Evolutionary conservation across 176 grass and related monocot species (phyloP).

Genomic region (Saccharum spontaneum): DNA sequence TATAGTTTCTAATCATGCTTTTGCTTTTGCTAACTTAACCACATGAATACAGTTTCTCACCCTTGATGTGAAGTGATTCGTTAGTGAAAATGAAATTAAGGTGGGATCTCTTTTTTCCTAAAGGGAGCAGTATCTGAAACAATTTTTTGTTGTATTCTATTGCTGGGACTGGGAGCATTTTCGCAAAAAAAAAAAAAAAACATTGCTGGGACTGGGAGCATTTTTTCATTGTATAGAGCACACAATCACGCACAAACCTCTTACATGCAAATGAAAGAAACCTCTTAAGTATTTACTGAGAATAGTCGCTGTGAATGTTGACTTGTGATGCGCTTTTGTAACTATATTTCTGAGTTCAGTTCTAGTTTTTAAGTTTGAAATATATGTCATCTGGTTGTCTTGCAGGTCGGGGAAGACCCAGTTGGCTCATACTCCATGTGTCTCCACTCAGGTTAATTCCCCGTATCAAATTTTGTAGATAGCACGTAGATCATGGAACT

Average conservation of each 20-base stretch:
- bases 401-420: slow-evolving; percentile 93
- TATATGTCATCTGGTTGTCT: not conserved
- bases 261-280: not conserved
- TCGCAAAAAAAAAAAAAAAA: too few relatives aligned
- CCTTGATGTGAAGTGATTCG: not conserved
- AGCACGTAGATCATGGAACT: not conserved
- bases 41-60: not conserved
- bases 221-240: not conserved
- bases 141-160: not conserved
- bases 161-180: not conserved
- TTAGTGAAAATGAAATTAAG: not conserved
- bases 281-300: not conserved
- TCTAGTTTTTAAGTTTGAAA: not conserved
- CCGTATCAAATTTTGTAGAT: not conserved
- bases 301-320: not conserved
- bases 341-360: not conserved
- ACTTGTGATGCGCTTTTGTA: not conserved
- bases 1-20: slow-evolving; percentile 2
- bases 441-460: slow-evolving; percentile 77
- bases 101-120: not conserved
- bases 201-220: not conserved
- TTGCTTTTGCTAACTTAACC: not conserved
- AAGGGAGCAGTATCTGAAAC: not conserved
- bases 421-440: slow-evolving; percentile 85
- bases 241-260: not conserved